Evolutionary conservation across 495 filamentous ascomycete species (phyloP), one percentile per base, ranked within the genome.

Genomic region (Friedmanniomyces endolithicus): DNA sequence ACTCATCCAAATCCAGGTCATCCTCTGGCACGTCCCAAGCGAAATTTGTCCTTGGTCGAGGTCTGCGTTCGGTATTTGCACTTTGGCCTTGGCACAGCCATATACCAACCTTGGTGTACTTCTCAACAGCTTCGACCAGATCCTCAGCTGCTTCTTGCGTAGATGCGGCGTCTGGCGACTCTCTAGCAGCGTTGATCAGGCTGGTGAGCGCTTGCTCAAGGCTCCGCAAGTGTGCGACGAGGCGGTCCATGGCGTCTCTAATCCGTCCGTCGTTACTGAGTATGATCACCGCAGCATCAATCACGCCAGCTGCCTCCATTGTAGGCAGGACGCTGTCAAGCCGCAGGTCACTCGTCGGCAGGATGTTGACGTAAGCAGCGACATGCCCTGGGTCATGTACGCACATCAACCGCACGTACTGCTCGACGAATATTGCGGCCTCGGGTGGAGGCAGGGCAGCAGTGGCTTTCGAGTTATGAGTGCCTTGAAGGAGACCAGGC

Each of bases 41-140:
- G 34, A 58, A 47, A 27, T 62, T 62, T 8, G 59, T 58, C 11
- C 59, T 50, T 25, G 59, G 59, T 27, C 59, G 50, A 63, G 4
- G 74, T 68, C 55, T 65, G 59, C 0, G 72, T 63, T 62, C 70
- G 68, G 61, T 79, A 75, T 33, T 48, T 61, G 52, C 52, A 39
- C 78, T 90, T 69, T 97, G 89, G 33, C 86, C 83, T 70, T 92
- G 88, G 62, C 92, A 96, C 22, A 98, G 76, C 92, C 92, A 98
- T 20, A 90, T 87, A 27, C 92, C 92, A 20, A 98, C 88, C 48
- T 86, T 80, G 0, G 82, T 77, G 67, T 94, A 96, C 65, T 90
- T 97, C 52, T 90, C 79, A 41, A 98, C 67, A 4, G 83, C 84
- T 35, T 82, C 79, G 17, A 95, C 72, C 1, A 94, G 74, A 44